Base-by-base conservation (phyloP, 2,329 filamentous ascomycete genomes). In the Fusarium hainanense region DNA sequence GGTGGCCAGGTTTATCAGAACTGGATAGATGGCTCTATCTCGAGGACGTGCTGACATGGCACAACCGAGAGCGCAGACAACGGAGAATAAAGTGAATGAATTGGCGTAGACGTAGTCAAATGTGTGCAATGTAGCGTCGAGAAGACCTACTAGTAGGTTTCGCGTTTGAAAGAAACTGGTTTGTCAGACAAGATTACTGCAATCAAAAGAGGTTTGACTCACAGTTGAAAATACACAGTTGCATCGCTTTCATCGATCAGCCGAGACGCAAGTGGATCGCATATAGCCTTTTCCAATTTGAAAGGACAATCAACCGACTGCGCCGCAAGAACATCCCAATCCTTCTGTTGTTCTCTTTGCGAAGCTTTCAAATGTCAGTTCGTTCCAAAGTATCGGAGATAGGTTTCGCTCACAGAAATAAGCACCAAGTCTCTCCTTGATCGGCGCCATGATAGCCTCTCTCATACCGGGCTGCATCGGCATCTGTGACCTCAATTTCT, bases 361-460 rank as follows among this genome's bases (percentile, higher is more conserved):
- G 59, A 23, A 4, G 32, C 61, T 64, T 14, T 2, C 2, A n/a
- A 3, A 32, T 7, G 12, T 64, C 14, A 64, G 28, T 30, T 30
- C 28, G 28, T 30, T 30, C 12, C 12, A 30, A 6, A 30, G 28
- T 30, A 30, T 30, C 6, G 12, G 28, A 30, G 7, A 30, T 7
- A 11, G 2, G 1, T 25, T 14, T 43, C 3, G 8, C 58, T 8
- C 20, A 64, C 61, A 41, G 20, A 64, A 64, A 44, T 64, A 64
- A 23, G 18, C 12, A 6, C 51, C 60, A 1, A 64, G 51, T 4
- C 61, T 23, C n/a, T 64, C 61, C 8, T 64, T 64, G 14, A 64
- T 64, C 4, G 61, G 61, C 0, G 59, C 61, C 61, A 64, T 64
- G 13, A 64, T 64, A 10, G 61, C 44, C 4, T 64, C 51, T 3